Conservation (phyloP, 441 rosid species). For the Flueggea neowawraea region DNA sequence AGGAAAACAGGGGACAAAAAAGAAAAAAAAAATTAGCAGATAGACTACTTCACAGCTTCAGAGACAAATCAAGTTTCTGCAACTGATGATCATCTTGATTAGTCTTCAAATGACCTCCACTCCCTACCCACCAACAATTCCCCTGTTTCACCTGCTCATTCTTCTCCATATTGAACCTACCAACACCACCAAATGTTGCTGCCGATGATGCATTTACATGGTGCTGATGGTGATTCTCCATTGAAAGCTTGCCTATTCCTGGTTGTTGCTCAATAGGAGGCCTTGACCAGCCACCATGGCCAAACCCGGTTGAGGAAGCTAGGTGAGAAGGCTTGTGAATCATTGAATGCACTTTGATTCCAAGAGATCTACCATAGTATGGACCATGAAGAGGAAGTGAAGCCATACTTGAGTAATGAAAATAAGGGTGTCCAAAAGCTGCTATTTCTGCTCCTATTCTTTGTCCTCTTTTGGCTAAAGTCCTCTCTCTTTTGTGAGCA, state of each 20-base stretch:
- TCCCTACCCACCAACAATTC: conserved; percentile 28
- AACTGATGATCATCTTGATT: conserved; percentile 40
- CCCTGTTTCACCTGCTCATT: conserved; percentile 13
- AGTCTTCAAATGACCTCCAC: conserved; percentile 21
- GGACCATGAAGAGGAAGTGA: conserved; percentile 54
- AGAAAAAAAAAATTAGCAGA: background rate
- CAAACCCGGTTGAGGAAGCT: conserved; percentile 30
- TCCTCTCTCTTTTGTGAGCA: conserved; percentile 89
- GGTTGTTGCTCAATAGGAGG: conserved; percentile 54
- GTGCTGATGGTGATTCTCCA: conserved; percentile 22
- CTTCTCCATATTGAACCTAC: conserved; percentile 38
- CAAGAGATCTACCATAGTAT: conserved; percentile 45
- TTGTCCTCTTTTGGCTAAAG: conserved; percentile 67
- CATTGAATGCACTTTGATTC: conserved; percentile 70
- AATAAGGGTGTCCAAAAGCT: conserved; percentile 47
- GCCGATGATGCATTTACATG: too few species aligned
- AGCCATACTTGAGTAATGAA: conserved; percentile 43
- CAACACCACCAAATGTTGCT: conserved; percentile 14
- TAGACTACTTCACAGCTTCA: conserved; percentile 47
- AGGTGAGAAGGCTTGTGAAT: conserved; percentile 47
- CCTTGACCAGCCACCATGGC: conserved; percentile 47
- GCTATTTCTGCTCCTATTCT: conserved; percentile 28
- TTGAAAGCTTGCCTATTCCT: conserved; percentile 48
- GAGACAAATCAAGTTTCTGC: conserved; percentile 73
- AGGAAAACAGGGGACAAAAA: background rate